Evolutionary conservation across 768 basidiomycete genomes (phyloP), one percentile per base, ranked within the genome.

Genomic region (Erythrobasidium yunnanense): DNA sequence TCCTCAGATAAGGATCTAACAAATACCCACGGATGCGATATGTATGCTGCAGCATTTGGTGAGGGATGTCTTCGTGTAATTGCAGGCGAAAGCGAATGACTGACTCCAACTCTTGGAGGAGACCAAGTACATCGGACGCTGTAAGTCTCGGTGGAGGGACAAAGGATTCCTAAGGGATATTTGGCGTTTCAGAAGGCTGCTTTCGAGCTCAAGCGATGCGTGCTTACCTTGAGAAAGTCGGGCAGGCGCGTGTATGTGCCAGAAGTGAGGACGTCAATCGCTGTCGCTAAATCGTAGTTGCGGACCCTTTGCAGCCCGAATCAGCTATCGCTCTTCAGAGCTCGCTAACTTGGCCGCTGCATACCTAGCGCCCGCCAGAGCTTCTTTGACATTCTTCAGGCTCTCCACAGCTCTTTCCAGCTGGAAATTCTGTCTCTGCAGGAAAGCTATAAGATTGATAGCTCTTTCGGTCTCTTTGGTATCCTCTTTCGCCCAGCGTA

Each of bases 271-370:
- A 96, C 87, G 70, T 91, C 87, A 35, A 96, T 78, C 23, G 92
- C 92, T 0, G 90, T 93, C 2, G 91, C 81, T 23, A 96, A 79
- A 76, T 97, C 93, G 68, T 92, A 90, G 77, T 96, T 96, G 65
- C 92, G 85, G 20, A 90, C 81, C 73, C 92, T 90, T 72, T 4
- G 27, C 45, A 5, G 23, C 8, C 5, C 30, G 13, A 35, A 2
- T 23, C 29, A 35, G 8, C 33, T 25, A 58, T 52, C 18, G 13
- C 27, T 4, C 29, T 8, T 47, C 18, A 46, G 2, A 17, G 3
- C 17, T 8, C 45, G 35, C 25, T 34, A 13, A 22, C n/a, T 29
- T 22, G 50, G 1, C 18, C 5, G 4, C 4, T 23, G 74, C 80
- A 68, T 65, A 87, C 90, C 90, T 83, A 35, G 90, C 86, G 38